Evolutionary conservation across 2,329 filamentous ascomycete genomes (phyloP).

Genomic region (Scedosporium aurantiacum): DNA sequence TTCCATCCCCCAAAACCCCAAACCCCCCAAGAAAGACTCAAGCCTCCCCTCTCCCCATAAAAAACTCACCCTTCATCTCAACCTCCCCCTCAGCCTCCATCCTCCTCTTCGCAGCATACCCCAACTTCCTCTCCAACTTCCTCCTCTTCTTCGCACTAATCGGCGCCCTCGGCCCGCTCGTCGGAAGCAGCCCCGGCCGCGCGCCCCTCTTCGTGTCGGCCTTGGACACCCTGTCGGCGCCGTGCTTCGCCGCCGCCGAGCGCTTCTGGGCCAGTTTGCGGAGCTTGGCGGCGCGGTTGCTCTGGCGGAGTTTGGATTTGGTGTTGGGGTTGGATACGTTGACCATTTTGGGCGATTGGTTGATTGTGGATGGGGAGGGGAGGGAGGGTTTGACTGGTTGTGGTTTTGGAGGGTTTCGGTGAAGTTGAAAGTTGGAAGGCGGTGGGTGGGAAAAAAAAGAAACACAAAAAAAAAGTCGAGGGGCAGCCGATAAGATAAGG

Average conservation of each 20-base stretch:
- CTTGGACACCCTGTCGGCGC: conserved; percentile 27
- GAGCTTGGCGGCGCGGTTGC: conserved; percentile 31
- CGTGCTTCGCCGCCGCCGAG: conserved; percentile 21
- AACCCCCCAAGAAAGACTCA: neutral
- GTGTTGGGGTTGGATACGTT: conserved; percentile 50
- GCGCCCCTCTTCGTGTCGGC: conserved; percentile 37
- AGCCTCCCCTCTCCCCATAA: neutral
- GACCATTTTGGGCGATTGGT: conserved; percentile 26
- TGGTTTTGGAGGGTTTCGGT: neutral
- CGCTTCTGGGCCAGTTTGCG: conserved; percentile 33
- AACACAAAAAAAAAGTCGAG: conserved; percentile 6
- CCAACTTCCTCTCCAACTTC: conserved; percentile 44
- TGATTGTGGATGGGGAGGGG: neutral
- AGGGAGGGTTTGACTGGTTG: neutral
- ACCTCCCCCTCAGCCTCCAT: conserved; percentile 37
- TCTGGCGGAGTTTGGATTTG: conserved; percentile 40
- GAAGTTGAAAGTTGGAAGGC: neutral
- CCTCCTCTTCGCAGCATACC: conserved; percentile 40
- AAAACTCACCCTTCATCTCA: conserved; percentile 32
- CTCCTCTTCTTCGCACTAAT: conserved; percentile 44
- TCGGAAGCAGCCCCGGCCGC: conserved; percentile 40
- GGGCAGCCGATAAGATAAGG: conserved; percentile 8
- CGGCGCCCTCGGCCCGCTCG: conserved; percentile 39
- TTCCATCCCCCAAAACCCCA: neutral
- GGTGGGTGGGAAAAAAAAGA: neutral